Evolutionary conservation across 106 monocot species (phyloP).

Genomic region (Triglochin maritima): DNA sequence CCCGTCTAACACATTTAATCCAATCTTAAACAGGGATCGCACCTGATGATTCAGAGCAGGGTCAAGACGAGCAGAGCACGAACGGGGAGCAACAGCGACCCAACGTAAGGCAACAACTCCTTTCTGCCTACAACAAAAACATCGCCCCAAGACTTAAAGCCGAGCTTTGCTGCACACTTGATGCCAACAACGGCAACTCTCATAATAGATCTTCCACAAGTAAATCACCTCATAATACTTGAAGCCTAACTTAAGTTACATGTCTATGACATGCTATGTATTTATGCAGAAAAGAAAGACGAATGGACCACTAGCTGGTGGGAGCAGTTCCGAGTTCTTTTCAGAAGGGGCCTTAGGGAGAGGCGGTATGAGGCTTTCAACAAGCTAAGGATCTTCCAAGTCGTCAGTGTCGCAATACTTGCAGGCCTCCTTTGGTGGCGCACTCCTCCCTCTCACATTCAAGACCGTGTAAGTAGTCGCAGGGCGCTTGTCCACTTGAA

Average conservation of each 20-base stretch:
- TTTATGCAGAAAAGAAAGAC: not conserved
- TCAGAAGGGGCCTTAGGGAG: slow-evolving; percentile 55
- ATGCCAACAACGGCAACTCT: not conserved
- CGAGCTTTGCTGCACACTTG: slow-evolving; percentile 25
- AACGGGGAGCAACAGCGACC: slow-evolving; percentile 14
- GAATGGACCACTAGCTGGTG: slow-evolving; percentile 56
- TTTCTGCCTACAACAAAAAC: slow-evolving; percentile 49
- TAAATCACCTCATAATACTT: not conserved
- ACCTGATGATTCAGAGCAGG: slow-evolving; percentile 24
- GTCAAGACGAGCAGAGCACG: not conserved
- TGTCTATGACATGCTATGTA: no score
- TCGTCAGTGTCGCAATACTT: slow-evolving; percentile 48
- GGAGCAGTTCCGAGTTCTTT: slow-evolving; percentile 58
- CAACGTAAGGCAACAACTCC: slow-evolving; percentile 31
- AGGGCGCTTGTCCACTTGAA: not conserved
- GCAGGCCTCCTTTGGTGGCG: slow-evolving; percentile 78
- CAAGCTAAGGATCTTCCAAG: slow-evolving; percentile 70
- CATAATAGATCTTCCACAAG: not conserved
- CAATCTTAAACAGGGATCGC: slow-evolving; percentile 27
- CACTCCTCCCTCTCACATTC: slow-evolving; percentile 47
- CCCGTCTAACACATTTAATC: no score
- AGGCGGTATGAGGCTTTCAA: slow-evolving; percentile 64
- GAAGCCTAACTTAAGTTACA: not conserved
- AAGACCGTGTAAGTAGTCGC: slow-evolving; percentile 37
- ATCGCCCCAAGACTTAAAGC: slow-evolving; percentile 42